Evolutionary conservation across 768 basidiomycete genomes (phyloP), one percentile per base, ranked within the genome.

Genomic region (Russula dissimulans): DNA sequence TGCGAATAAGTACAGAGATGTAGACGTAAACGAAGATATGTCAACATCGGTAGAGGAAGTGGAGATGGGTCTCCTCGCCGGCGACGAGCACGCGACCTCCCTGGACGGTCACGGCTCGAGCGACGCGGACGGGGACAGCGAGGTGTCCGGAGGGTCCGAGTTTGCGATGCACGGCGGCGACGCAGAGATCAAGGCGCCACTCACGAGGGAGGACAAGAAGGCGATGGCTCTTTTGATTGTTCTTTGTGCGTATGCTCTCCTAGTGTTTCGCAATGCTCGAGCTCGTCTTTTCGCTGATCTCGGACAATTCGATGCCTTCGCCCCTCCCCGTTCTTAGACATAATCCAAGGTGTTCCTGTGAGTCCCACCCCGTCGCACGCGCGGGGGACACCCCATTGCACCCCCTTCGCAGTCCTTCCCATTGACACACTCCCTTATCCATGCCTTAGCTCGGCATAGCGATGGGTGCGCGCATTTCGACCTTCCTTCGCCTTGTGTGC

Each of bases 261-360:
- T 12, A 14, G 8, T 17, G 38, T 10, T 14, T 39, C 15, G n/a
- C 18, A 5, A 11, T 22, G 15, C 32, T 48, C 7, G 18, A 14
- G 4, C 17, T 1, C 15, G 38, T 42, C 1, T 8, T 54, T 43
- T 34, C 26, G 42, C 57, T 51, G 49, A 58, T 45, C 42, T 26
- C 12, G 32, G 22, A 26, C 22, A 26, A 26, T 26, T 26, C 18
- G 22, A 41, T 49, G 47, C 34, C 34, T 5, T 12, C 18, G 22
- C 14, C 29, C 34, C n/a, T 4, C 11, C 18, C 29, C 31, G 5
- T 18, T 34, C 18, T 58, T 12, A 80, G 79, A 74, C 67, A 69
- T 78, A 32, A 72, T 82, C 5, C 94, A 97, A 73, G 94, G 94
- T 45, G 84, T 95, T 66, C 94, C 94, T 57, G 91, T 97, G 71